Evolutionary conservation across 768 basidiomycete genomes (phyloP).

Genomic region (Rhizopogon vesiculosus): DNA sequence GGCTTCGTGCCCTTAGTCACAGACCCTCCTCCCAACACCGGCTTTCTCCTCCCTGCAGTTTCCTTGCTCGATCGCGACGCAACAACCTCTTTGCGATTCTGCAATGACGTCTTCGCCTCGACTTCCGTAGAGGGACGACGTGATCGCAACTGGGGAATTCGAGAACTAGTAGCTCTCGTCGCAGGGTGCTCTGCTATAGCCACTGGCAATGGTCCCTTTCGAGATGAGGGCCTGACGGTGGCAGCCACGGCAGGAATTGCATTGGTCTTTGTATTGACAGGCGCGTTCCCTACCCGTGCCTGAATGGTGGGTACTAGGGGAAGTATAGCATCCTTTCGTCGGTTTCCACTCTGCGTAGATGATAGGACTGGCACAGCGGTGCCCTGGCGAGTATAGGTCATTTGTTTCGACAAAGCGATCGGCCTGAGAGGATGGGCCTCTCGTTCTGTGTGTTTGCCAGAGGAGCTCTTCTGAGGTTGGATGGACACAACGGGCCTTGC

Average conservation of each 20-base stretch:
- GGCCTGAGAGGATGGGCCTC: background rate
- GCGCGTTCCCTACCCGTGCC: background rate
- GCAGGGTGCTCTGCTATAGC: too few relatives aligned
- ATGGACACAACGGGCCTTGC: background rate
- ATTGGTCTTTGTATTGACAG: background rate
- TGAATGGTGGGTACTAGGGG: constrained; percentile 1
- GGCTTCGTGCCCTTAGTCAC: background rate
- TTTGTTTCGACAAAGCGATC: background rate
- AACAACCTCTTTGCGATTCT: background rate
- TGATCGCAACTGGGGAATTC: too few relatives aligned
- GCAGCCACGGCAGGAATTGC: background rate
- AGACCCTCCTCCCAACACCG: background rate
- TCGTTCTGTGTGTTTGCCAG: background rate
- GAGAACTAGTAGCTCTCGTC: too few relatives aligned
- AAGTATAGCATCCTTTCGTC: background rate
- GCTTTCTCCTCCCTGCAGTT: background rate
- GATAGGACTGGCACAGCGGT: background rate
- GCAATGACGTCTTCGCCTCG: too few relatives aligned
- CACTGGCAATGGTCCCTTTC: too few relatives aligned
- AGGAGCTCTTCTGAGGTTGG: background rate
- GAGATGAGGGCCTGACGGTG: too few relatives aligned
- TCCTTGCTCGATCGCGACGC: background rate
- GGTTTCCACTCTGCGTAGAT: background rate
- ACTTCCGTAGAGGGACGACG: too few relatives aligned
- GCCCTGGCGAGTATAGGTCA: background rate